Evolutionary conservation across 257 asterid genomes (phyloP).

Genomic region (Solanum okadae): DNA sequence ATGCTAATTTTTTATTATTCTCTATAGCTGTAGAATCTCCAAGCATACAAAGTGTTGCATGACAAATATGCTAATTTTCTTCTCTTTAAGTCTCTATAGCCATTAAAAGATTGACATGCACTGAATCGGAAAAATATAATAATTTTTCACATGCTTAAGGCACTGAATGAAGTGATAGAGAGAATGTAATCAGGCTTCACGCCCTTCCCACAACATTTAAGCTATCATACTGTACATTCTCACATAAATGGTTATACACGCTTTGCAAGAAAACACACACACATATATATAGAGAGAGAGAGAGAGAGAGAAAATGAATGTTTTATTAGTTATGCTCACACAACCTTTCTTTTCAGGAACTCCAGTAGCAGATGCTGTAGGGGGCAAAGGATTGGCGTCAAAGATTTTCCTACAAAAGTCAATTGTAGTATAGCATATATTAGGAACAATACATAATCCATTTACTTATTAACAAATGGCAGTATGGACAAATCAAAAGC

Average conservation of each 20-base stretch:
- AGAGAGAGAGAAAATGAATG: neutral
- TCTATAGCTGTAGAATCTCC: neutral
- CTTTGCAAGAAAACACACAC: neutral
- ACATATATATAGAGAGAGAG: neutral
- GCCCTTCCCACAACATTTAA: neutral
- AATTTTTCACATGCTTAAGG: neutral
- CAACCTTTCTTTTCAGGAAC: constrained; percentile 38
- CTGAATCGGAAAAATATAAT: neutral
- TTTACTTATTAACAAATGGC: neutral
- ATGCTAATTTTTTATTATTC: neutral
- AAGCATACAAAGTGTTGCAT: neutral
- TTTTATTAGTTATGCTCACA: neutral
- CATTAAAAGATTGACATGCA: neutral
- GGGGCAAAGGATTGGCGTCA: constrained; percentile 37
- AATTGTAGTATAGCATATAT: neutral
- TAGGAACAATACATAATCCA: neutral
- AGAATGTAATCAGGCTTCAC: neutral
- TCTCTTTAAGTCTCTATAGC: neutral
- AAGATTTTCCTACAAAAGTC: constrained; percentile 49
- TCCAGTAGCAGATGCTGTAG: constrained; percentile 32
- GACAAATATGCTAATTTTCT: neutral
- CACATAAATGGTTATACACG: neutral
- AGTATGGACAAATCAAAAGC: neutral
- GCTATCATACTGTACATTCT: neutral
- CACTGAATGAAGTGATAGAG: neutral